A percentile compares a stretch with the other conserved stretches of the same genome.
These are phyloP conservation scores for Zygoascus ofunaensis DNA, from an alignment of 805 yeast species.

Conservation along the genomic window DNA sequence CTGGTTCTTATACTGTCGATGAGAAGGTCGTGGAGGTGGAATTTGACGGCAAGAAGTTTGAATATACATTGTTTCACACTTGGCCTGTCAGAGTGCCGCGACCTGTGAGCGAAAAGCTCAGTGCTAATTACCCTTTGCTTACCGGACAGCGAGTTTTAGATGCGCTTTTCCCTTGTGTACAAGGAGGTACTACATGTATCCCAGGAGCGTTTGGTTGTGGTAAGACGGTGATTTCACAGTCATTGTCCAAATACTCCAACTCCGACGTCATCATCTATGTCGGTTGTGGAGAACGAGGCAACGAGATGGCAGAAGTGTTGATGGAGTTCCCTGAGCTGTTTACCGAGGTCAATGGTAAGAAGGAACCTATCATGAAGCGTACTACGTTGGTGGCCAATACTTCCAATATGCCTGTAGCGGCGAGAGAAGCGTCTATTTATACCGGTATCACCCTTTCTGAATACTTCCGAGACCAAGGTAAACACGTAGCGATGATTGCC, in stretches of 20 bases:
- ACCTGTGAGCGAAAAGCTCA: constrained; percentile 88
- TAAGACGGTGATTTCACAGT: constrained; percentile 96
- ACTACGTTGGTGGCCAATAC: constrained; percentile 98
- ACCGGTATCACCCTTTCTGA: constrained; percentile 98
- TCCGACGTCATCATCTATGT: constrained; percentile 94
- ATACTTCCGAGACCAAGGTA: constrained; percentile 99
- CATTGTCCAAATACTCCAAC: constrained; percentile 93
- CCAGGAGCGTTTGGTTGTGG: constrained; percentile 99
- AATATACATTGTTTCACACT: constrained; percentile 91
- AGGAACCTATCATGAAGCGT: constrained; percentile 99
- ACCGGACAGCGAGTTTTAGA: constrained; percentile 99
- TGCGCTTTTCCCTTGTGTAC: constrained; percentile 96
- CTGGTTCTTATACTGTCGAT: constrained; percentile 86
- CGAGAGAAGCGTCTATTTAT: constrained; percentile 98
- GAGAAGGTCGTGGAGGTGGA: constrained; percentile 89
- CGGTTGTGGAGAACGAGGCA: constrained; percentile 96
- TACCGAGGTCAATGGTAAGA: constrained; percentile 83
- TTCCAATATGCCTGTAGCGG: constrained; percentile 99
- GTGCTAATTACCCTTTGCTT: constrained; percentile 90
- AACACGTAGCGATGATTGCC: constrained; percentile 98
- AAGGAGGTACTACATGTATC: constrained; percentile 99
- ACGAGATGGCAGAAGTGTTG: constrained; percentile 98
- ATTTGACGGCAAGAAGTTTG: constrained; percentile 74
- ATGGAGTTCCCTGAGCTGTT: constrained; percentile 98
- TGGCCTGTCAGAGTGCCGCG: constrained; percentile 99